phyloP scores from a whole-genome alignment of 1,284 basidiomycete species.

The Cryptococcus depauperatus region DNA sequence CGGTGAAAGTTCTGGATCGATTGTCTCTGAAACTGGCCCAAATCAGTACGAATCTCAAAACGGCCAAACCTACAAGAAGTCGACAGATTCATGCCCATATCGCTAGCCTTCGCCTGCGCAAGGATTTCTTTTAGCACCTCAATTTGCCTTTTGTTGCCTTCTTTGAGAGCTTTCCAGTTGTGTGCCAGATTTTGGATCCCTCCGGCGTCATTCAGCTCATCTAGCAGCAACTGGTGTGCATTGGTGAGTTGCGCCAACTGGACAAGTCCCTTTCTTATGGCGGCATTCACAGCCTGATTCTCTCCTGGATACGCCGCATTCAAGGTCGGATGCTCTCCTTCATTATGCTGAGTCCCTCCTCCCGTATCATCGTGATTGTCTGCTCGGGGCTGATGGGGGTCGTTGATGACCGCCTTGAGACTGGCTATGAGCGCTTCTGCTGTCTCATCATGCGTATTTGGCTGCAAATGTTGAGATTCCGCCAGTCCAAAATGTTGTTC shows the following conservation, averaged over 20 bases:
- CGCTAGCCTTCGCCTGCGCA: conserved; percentile 9
- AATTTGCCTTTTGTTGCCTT: conserved; percentile 27
- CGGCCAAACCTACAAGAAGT: conserved; percentile 1
- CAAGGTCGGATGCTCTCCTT: not conserved
- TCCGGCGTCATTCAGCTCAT: conserved; percentile 24
- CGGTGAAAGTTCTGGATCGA: conserved; percentile 22
- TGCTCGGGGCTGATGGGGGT: conserved; percentile 1
- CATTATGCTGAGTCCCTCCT: not conserved
- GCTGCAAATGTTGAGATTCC: not conserved
- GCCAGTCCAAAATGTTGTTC: not conserved
- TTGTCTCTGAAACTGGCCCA: not conserved
- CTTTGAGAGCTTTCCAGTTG: conserved; percentile 25
- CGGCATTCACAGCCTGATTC: not conserved
- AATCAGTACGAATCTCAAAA: not conserved
- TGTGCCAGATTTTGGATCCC: conserved; percentile 26
- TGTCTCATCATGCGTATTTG: conserved; percentile 4
- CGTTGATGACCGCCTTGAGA: conserved; percentile 11
- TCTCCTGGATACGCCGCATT: not conserved
- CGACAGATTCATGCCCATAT: conserved; percentile 1
- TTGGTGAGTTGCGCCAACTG: conserved; percentile 20
- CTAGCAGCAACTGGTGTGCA: conserved; percentile 21
- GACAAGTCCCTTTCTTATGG: conserved; percentile 8
- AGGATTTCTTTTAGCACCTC: conserved; percentile 28
- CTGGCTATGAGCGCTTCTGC: conserved; percentile 13
- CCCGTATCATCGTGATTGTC: not conserved